phyloP scores from a whole-genome alignment of 2,329 filamentous ascomycete genomes.

The Bipolaris sorokiniana region DNA sequence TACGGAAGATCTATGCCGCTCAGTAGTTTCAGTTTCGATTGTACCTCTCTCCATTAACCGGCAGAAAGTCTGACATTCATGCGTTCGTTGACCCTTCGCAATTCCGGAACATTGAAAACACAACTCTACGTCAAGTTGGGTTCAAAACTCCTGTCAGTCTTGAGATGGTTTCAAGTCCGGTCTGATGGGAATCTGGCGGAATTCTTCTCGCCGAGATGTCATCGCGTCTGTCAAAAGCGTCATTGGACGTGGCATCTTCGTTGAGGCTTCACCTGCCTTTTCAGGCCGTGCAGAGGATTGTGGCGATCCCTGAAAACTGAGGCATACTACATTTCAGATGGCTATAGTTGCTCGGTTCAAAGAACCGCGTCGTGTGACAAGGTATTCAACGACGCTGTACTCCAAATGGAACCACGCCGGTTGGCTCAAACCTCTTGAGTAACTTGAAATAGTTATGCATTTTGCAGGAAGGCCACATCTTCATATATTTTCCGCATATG shows the following conservation, averaged over 20 bases:
- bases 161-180: slow-evolving; percentile 36
- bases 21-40: slow-evolving; percentile 31
- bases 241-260: slow-evolving; percentile 24
- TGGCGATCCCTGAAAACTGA: slow-evolving; percentile 5
- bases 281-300: slow-evolving; percentile 7
- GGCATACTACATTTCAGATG: slow-evolving; percentile 3
- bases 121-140: slow-evolving; percentile 23
- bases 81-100: slow-evolving; percentile 33
- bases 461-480: neutral
- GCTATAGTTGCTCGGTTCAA: slow-evolving; percentile 24
- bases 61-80: slow-evolving; percentile 31
- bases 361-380: slow-evolving; percentile 31
- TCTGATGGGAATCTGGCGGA: slow-evolving; percentile 39
- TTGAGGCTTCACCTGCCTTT: slow-evolving; percentile 12
- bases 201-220: slow-evolving; percentile 25
- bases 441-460: slow-evolving; percentile 2
- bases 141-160: slow-evolving; percentile 31
- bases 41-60: slow-evolving; percentile 16
- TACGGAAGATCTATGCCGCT: slow-evolving; percentile 21
- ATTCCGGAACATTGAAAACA: slow-evolving; percentile 26
- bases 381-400: slow-evolving; percentile 24
- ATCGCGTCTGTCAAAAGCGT: slow-evolving; percentile 31
- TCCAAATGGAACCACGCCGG: slow-evolving; percentile 22
- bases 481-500: neutral
- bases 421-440: slow-evolving; percentile 17